Conservation (phyloP, 2,329 filamentous ascomycete species). For the Chaetoscypha palmicola region DNA sequence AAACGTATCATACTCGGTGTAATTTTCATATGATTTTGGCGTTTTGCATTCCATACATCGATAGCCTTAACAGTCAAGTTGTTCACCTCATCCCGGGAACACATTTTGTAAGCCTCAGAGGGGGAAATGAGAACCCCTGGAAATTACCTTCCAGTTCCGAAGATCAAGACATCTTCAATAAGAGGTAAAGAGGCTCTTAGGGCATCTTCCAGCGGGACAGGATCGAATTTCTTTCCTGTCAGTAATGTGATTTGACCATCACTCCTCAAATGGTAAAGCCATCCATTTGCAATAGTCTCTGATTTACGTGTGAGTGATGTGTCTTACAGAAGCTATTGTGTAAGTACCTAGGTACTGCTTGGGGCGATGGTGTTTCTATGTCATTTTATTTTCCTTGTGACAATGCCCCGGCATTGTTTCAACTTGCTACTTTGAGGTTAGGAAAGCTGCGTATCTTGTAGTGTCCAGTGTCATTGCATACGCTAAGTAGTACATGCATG, state of each 20-base stretch:
- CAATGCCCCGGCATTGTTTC: too few species aligned
- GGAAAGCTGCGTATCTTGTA: too few species aligned
- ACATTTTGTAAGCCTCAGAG: slow-evolving; percentile 25
- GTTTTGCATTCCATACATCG: slow-evolving; percentile 36
- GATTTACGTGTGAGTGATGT: too few species aligned
- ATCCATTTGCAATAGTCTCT: slow-evolving; percentile 48
- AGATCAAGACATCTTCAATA: slow-evolving; percentile 51
- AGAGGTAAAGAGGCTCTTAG: slow-evolving; percentile 39
- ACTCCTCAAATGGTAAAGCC: slow-evolving; percentile 54
- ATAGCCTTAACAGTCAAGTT: slow-evolving; percentile 36
- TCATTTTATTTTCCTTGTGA: too few species aligned
- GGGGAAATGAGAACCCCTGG: slow-evolving; percentile 51
- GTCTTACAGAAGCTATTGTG: too few species aligned
- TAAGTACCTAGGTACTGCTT: too few species aligned
- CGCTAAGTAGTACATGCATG: too few species aligned
- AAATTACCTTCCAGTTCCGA: slow-evolving; percentile 50
- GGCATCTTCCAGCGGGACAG: slow-evolving; percentile 50
- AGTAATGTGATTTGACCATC: slow-evolving; percentile 56
- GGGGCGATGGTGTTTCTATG: too few species aligned
- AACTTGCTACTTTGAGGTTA: too few species aligned
- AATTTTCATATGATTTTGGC: slow-evolving; percentile 45
- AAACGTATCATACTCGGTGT: slow-evolving; percentile 43
- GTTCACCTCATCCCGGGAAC: slow-evolving; percentile 38
- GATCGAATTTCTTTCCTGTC: slow-evolving; percentile 65
- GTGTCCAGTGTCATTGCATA: too few species aligned